Conservation (phyloP, 2,329 filamentous ascomycete genomes). For the Calonectria pauciramosa region DNA sequence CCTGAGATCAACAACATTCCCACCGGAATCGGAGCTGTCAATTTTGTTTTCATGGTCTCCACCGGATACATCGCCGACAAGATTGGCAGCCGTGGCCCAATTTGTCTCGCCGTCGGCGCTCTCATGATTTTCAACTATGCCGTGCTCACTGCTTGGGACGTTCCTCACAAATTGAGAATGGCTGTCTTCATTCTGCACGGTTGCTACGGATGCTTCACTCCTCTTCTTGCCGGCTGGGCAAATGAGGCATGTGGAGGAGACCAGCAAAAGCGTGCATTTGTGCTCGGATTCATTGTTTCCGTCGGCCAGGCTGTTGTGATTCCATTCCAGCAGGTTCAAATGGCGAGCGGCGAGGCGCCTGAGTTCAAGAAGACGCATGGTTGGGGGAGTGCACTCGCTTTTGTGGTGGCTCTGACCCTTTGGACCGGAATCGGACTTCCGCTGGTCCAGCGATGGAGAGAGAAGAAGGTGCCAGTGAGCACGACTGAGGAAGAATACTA, state of each 20-base stretch:
- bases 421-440: conserved; percentile 52
- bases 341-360: conserved; percentile 53
- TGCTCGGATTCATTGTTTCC: conserved; percentile 55
- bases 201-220: conserved; percentile 58
- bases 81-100: conserved; percentile 52
- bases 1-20: conserved; percentile 61
- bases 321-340: conserved; percentile 55
- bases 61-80: conserved; percentile 54
- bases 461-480: conserved; percentile 25
- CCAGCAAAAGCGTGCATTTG: conserved; percentile 58
- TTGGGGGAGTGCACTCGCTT: conserved; percentile 51
- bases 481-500: conserved; percentile 8
- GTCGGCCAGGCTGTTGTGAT: conserved; percentile 54
- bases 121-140: conserved; percentile 54
- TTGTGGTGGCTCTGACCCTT: conserved; percentile 50
- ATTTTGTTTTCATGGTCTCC: conserved; percentile 57
- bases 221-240: conserved; percentile 56
- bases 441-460: conserved; percentile 36
- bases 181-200: conserved; percentile 55
- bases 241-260: conserved; percentile 58
- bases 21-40: conserved; percentile 58
- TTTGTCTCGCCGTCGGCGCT: conserved; percentile 51
- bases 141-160: conserved; percentile 54
- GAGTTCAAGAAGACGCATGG: conserved; percentile 52
- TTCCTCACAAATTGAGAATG: conserved; percentile 54